A percentile compares a stretch with the other conserved stretches of the same genome.
Evolutionary conservation across 73 alveolate genomes (phyloP).

Genomic region (Durusdinium trenchii): DNA sequence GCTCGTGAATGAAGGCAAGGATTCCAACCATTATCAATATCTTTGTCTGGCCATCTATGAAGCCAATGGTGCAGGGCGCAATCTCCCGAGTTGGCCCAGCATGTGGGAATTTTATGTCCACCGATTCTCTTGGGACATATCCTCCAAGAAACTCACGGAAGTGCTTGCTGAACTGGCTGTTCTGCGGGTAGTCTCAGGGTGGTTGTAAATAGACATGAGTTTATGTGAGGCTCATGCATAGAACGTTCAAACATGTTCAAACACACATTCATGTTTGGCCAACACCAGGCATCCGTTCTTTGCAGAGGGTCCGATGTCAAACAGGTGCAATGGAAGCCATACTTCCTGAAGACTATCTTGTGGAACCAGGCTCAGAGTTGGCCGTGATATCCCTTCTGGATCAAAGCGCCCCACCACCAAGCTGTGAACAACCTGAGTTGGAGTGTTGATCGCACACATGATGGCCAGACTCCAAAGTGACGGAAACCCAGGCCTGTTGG

Average conservation of each 20-base stretch:
- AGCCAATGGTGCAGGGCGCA: neutral
- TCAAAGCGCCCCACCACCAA: too few relatives aligned
- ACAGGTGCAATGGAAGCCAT: neutral
- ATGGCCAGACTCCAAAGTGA: too few relatives aligned
- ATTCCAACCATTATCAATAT: neutral
- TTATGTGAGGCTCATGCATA: neutral
- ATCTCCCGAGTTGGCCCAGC: neutral
- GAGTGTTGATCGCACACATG: too few relatives aligned
- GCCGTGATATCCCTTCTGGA: too few relatives aligned
- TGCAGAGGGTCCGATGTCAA: neutral
- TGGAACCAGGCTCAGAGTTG: constrained; percentile 21
- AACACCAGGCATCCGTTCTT: constrained; percentile 33
- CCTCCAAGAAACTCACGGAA: constrained; percentile 1
- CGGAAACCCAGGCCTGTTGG: too few relatives aligned
- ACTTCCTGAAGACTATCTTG: neutral
- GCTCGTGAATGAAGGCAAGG: neutral
- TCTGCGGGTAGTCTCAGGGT: constrained; percentile 46
- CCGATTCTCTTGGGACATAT: neutral
- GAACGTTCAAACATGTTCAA: too few relatives aligned
- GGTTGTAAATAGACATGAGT: neutral
- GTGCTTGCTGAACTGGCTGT: neutral
- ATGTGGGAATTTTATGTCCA: neutral
- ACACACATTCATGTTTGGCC: too few relatives aligned
- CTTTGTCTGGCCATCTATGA: constrained; percentile 6
- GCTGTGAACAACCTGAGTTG: too few relatives aligned